Base-by-base conservation (phyloP, 2,329 filamentous ascomycete genomes). In the Atkinsonella texensis region DNA sequence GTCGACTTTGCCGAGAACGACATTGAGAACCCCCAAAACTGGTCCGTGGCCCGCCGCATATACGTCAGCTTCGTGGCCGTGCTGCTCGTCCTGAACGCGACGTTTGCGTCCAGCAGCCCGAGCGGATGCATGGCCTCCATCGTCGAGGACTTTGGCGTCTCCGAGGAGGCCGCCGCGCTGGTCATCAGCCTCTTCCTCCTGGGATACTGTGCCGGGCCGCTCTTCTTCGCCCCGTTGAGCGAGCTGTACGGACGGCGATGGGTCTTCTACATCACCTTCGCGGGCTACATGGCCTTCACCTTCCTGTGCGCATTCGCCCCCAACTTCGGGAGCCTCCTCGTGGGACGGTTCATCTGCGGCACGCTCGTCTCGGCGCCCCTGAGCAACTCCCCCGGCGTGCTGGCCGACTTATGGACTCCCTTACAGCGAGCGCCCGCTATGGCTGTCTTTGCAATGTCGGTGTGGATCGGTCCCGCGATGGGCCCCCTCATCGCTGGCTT, bases 401-500 rank as follows among this genome's bases (percentile, higher is more conserved):
- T 80, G 11, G 76, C 75, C 2, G 70, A 80, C 56, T 58, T 80
- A 8, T 80, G 76, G 76, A 67, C 70, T 18, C 71, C 74, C 0
- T 52, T 76, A 6, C 69, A 77, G 57, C 69, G 78, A 28, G 71
- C 73, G 6, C 77, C 75, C 51, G 73, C 74, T 40, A 76, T 79
- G 71, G 76, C 76, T 2, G 64, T 71, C 1, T 80, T 80, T 59
- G 67, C 68, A 1, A 67, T 73, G 53, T 74, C 76, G 67, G 73
- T 76, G 0, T 80, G 75, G 65, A 69, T 75, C 4, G 76, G 76
- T 0, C 76, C 76, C 0, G 70, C 75, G 0, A 62, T 78, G 0
- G 77, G 76, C 0, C 77, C 78, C 1, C 70, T 83, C 23, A 57
- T 80, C 17, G 68, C 69, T 1, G 80, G 79, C 4, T 83, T 83